Conservation (phyloP, 345 rosid species). For the Cardamine resedifolia region DNA sequence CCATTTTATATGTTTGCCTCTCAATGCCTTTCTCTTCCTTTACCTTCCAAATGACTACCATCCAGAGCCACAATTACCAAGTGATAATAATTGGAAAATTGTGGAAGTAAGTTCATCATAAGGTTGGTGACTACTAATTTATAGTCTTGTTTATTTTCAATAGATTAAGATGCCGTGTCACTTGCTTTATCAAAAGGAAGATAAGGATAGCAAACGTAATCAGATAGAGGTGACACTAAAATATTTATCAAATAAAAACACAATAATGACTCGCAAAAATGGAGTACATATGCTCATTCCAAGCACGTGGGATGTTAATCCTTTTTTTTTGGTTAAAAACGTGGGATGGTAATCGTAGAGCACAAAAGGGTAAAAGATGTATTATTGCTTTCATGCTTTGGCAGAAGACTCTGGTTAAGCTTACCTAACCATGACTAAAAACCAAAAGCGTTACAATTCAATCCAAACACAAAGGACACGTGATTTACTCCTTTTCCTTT, state of each 20-base stretch:
- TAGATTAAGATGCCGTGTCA: conserved; percentile 1
- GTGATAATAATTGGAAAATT: background rate
- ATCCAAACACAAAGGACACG: background rate
- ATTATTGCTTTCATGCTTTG: background rate
- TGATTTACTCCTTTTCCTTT: background rate
- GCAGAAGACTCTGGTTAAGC: background rate
- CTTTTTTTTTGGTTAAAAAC: too few species aligned
- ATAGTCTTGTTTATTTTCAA: background rate
- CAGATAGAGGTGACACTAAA: background rate
- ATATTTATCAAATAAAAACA: background rate
- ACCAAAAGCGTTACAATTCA: background rate
- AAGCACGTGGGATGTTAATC: background rate
- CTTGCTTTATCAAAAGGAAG: background rate
- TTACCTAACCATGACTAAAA: background rate
- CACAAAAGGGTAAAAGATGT: background rate
- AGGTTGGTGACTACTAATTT: background rate
- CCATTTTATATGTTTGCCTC: background rate
- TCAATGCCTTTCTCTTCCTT: background rate
- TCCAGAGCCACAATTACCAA: background rate
- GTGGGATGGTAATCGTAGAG: background rate
- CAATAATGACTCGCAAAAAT: background rate
- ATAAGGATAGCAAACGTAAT: conserved; percentile 9
- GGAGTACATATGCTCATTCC: background rate
- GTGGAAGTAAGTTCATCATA: background rate
- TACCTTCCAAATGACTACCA: background rate